A percentile compares a stretch with the other conserved stretches of the same genome.
These are phyloP conservation scores for Hypholoma sublateritium DNA, from an alignment of 768 basidiomycete genomes.

Conservation along the genomic window DNA sequence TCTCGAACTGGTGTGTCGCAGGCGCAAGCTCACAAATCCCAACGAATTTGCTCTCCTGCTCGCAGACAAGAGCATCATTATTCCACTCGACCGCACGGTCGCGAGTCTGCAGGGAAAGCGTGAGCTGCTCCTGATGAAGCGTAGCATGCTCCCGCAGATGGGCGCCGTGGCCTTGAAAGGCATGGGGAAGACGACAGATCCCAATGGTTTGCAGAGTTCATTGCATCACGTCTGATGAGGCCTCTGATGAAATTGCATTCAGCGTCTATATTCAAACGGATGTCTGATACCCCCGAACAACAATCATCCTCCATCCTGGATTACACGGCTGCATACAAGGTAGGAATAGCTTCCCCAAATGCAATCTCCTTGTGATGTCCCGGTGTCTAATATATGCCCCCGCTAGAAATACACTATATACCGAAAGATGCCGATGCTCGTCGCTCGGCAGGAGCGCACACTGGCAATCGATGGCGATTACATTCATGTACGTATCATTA, in stretches of 20 bases:
- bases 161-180: constrained; percentile 69
- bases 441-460: constrained; percentile 86
- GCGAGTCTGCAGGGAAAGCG: constrained; percentile 88
- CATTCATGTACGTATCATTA: constrained; percentile 61
- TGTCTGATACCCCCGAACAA: constrained; percentile 70
- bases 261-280: constrained; percentile 94
- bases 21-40: constrained; percentile 63
- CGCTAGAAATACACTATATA: constrained; percentile 85
- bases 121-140: constrained; percentile 79
- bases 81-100: constrained; percentile 95
- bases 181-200: constrained; percentile 78
- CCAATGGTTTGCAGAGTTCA: constrained; percentile 64
- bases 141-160: constrained; percentile 71
- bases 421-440: constrained; percentile 92
- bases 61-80: constrained; percentile 66
- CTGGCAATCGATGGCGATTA: constrained; percentile 96
- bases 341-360: constrained; percentile 23
- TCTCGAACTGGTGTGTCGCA: constrained; percentile 78
- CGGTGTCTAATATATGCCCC: not conserved
- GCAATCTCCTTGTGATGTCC: not conserved
- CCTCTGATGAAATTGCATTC: not conserved
- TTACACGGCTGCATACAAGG: constrained; percentile 85
- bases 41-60: constrained; percentile 84
- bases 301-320: constrained; percentile 67
- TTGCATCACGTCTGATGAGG: not conserved